Conservation (phyloP, 805 yeast genomes). For the Lipomyces mesembrius region DNA sequence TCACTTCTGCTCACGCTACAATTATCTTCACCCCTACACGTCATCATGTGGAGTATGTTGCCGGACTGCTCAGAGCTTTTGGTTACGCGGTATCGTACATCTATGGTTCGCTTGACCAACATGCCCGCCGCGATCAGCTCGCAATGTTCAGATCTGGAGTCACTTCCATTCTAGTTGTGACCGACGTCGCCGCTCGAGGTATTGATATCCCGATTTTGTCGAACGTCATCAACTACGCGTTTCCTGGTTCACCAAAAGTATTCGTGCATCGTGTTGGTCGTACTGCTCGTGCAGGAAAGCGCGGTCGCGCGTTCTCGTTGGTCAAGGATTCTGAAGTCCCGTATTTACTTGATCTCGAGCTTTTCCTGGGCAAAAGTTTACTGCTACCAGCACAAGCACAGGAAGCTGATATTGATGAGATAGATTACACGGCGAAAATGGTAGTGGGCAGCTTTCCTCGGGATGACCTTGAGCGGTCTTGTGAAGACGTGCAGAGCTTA, state of each 20-base stretch:
- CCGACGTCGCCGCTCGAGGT: constrained; percentile 76
- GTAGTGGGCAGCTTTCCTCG: constrained; percentile 87
- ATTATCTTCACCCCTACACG: constrained; percentile 95
- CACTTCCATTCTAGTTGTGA: constrained; percentile 86
- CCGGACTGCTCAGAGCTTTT: constrained; percentile 67
- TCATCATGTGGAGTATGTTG: constrained; percentile 94
- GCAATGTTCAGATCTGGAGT: constrained; percentile 83
- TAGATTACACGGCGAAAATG: constrained; percentile 75
- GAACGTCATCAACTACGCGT: constrained; percentile 86
- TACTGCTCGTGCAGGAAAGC: constrained; percentile 98
- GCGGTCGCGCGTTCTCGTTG: constrained; percentile 96
- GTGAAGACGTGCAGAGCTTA: constrained; percentile 70
- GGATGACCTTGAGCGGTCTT: constrained; percentile 64
- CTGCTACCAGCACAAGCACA: constrained; percentile 54
- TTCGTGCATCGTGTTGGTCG: constrained; percentile 98
- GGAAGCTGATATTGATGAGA: constrained; percentile 51
- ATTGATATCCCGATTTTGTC: constrained; percentile 95
- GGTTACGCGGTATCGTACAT: constrained; percentile 89
- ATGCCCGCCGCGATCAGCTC: constrained; percentile 88
- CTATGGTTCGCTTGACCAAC: constrained; percentile 93
- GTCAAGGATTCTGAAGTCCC: constrained; percentile 86
- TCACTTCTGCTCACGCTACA: constrained; percentile 86
- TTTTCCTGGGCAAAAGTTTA: constrained; percentile 84
- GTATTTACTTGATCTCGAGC: constrained; percentile 83
- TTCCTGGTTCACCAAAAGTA: constrained; percentile 90